Percentiles rank a stretch among this genome's conserved stretches.
phyloP scores from a whole-genome alignment of 345 rosid species.

The Gossypium rotundifolium region DNA sequence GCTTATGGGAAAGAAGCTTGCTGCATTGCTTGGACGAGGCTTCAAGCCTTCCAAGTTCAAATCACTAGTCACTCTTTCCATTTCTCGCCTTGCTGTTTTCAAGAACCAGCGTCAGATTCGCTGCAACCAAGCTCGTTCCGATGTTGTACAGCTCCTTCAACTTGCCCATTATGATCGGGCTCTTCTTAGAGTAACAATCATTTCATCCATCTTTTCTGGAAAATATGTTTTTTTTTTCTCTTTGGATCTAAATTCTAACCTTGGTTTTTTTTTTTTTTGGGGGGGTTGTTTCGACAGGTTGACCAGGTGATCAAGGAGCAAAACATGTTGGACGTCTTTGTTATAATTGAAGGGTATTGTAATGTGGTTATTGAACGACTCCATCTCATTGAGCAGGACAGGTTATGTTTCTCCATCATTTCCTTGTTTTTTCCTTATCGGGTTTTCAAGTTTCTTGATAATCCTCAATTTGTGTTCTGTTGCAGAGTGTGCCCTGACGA shows the following conservation, averaged over 20 bases:
- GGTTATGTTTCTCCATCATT: conserved; percentile 14
- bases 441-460: background rate
- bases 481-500: conserved; percentile 74
- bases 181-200: conserved; percentile 47
- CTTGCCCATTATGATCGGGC: conserved; percentile 67
- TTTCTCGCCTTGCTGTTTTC: conserved; percentile 60
- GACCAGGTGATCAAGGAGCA: conserved; percentile 69
- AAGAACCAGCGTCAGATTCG: conserved; percentile 63
- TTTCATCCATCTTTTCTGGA: background rate
- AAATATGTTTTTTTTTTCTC: background rate
- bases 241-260: background rate
- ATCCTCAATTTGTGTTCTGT: background rate
- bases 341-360: conserved; percentile 57
- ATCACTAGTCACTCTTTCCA: conserved; percentile 47
- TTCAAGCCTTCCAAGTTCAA: conserved; percentile 66
- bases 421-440: background rate
- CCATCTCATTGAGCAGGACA: conserved; percentile 54
- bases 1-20: conserved; percentile 75
- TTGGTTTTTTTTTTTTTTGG: background rate
- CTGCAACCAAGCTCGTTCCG: conserved; percentile 53
- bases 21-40: conserved; percentile 58
- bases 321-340: conserved; percentile 56
- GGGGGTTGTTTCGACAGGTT: conserved; percentile 27
- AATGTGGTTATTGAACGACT: conserved; percentile 58
- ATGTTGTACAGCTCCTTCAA: conserved; percentile 71